Evolutionary conservation across 306 rosid genomes (phyloP), one percentile per base, ranked within the genome.

Genomic region (Chamaecrista fasciculata): DNA sequence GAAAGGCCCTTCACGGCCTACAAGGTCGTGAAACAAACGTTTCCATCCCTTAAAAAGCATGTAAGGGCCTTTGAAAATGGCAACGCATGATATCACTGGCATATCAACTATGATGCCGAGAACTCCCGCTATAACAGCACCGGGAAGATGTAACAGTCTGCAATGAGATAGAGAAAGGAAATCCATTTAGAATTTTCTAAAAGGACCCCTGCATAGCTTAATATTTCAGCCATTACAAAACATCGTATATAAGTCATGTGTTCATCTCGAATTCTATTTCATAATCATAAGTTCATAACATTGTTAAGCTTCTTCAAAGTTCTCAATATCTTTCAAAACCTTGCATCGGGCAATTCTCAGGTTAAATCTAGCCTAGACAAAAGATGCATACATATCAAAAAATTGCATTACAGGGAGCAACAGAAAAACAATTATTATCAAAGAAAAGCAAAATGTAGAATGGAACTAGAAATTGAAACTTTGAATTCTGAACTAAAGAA

Each of bases 1-100:
- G 95, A 95, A 95, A 71, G 99, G 99, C 60, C 99, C 99, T 84
- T 95, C 99, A 7, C 99, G 97, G 49, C 99, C 99, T 25, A 95
- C 72, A 60, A 95, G 99, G 76, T 95, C 99, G 57, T 89, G 95
- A 86, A 95, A 89, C 87, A 95, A 81, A 68, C 97, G 88, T 26
- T 86, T 82, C 97, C 97, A 95, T 51, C 99, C 99, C 76, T 87
- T 95, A 60, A 86, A 75, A 70, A 95, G 95, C 99, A 95, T 95
- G 86, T 76, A 89, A 48, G 87, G 84, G 71, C 89, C 69, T 83
- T 95, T 95, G 78, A 46, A 89, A 3, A 91, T 6, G 25, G 99
- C 96, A 75, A 95, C 76, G 7, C 81, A 4, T 56, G 97, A 89
- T 83, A 95, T 89, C 72, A 87, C 66, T 28, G 82, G 88, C 70